A percentile compares a stretch with the other conserved stretches of the same genome.
Conservation (phyloP, 768 basidiomycete species). For the Suillus hirtellus region DNA sequence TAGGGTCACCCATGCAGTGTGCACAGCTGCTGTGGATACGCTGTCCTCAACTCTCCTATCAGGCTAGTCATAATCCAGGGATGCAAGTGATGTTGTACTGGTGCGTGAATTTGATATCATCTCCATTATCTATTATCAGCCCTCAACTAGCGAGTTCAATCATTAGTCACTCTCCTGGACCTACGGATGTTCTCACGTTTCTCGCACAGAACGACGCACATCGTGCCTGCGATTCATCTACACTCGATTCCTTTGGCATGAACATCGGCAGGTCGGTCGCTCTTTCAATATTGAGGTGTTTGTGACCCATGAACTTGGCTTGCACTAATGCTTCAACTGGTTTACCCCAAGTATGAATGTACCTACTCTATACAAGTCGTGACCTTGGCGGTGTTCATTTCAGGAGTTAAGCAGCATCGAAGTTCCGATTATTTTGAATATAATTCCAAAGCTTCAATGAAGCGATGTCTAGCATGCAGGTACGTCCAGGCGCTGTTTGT, state of each 20-base stretch:
- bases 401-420: no score
- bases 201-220: not conserved
- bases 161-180: not conserved
- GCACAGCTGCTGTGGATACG: constrained; percentile 10
- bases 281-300: no score
- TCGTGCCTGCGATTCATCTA: not conserved
- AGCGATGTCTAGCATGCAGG: not conserved
- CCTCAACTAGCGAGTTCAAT: not conserved
- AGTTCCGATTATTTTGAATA: no score
- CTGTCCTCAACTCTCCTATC: not conserved
- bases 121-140: not conserved
- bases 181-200: not conserved
- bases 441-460: not conserved
- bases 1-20: not conserved
- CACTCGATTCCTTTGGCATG: no score
- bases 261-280: no score
- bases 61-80: not conserved
- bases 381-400: no score
- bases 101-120: not conserved
- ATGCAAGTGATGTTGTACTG: not conserved
- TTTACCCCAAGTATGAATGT: no score
- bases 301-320: no score
- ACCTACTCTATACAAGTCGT: no score
- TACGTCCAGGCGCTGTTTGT: not conserved
- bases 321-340: no score